These are phyloP conservation scores for Exophiala bonariae DNA, from an alignment of 2,329 filamentous ascomycete species.

Conservation along the genomic window DNA sequence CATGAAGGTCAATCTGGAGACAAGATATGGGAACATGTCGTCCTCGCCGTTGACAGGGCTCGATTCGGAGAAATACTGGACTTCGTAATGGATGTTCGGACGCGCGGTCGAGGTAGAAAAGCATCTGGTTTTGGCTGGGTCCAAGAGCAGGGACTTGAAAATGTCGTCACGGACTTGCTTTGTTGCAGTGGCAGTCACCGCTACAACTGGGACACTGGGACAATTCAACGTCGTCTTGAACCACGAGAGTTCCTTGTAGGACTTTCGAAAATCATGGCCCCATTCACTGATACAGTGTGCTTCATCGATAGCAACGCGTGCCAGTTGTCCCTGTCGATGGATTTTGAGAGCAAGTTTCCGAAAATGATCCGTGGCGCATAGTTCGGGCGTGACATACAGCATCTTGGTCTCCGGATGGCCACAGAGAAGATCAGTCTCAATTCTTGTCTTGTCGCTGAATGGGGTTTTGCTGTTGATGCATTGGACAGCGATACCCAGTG, in stretches of 20 bases:
- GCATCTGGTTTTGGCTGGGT: slow-evolving; percentile 54
- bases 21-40: slow-evolving; percentile 69
- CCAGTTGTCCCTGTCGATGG: slow-evolving; percentile 78
- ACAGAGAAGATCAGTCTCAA: slow-evolving; percentile 79
- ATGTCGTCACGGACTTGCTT: slow-evolving; percentile 78
- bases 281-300: slow-evolving; percentile 98
- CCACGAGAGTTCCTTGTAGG: slow-evolving; percentile 84
- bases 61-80: slow-evolving; percentile 59
- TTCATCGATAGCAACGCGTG: slow-evolving; percentile 86
- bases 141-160: slow-evolving; percentile 69
- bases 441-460: slow-evolving; percentile 61
- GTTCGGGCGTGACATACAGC: slow-evolving; percentile 90
- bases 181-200: slow-evolving; percentile 89
- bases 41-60: slow-evolving; percentile 61
- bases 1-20: slow-evolving; percentile 73
- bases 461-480: slow-evolving; percentile 85
- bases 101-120: slow-evolving; percentile 84
- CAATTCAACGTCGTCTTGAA: slow-evolving; percentile 71
- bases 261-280: slow-evolving; percentile 95
- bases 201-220: slow-evolving; percentile 85
- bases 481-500: slow-evolving; percentile 74
- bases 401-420: slow-evolving; percentile 81
- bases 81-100: slow-evolving; percentile 85
- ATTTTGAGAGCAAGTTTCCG: slow-evolving; percentile 72
- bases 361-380: slow-evolving; percentile 76